Base-by-base conservation (phyloP, 306 rosid genomes). In the Albizia julibrissin region DNA sequence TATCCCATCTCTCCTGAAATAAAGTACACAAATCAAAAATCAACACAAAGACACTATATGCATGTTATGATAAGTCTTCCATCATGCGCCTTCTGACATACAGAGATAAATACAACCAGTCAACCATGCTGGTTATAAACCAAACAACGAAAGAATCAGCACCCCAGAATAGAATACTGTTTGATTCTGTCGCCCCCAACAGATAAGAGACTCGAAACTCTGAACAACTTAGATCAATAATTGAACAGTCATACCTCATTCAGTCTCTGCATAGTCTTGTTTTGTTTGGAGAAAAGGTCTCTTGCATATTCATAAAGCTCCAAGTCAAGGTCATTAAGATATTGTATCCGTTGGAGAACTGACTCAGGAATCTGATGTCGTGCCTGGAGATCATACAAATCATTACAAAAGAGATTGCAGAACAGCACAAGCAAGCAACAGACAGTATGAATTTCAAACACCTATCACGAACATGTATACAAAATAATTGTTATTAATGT, bases 281-380 rank as follows among this genome's bases (percentile, higher is more conserved):
- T 92, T 73, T 87, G 93, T 80, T 79, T 91, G 78, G 83, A 54
- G 84, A 92, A 95, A 76, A 93, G 86, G 72, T 72, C 74, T 74
- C 87, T 87, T 0, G 99, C 99, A 81, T 96, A 83, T 80, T 90
- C 80, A 49, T 92, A 93, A 50, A 96, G 97, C 83, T 96, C 94
- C 69, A 96, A 15, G 86, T 96, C 99, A 83, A 96, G 97, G 87
- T 89, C 80, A 72, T 96, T 96, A 82, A 92, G 92, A 64, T 88
- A 85, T 61, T 83, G 83, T 72, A 96, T 88, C 86, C 86, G 89
- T 85, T 74, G 82, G 72, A 92, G 91, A 83, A 93, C 87, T 75
- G 12, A 84, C 74, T 91, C 88, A 34, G 93, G 74, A 84, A 96
- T 89, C n/a, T 79, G 89, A 72, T 33, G 94, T 2, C 98, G 98